Conservation (phyloP, 345 rosid species). For the Luvunga scandens region DNA sequence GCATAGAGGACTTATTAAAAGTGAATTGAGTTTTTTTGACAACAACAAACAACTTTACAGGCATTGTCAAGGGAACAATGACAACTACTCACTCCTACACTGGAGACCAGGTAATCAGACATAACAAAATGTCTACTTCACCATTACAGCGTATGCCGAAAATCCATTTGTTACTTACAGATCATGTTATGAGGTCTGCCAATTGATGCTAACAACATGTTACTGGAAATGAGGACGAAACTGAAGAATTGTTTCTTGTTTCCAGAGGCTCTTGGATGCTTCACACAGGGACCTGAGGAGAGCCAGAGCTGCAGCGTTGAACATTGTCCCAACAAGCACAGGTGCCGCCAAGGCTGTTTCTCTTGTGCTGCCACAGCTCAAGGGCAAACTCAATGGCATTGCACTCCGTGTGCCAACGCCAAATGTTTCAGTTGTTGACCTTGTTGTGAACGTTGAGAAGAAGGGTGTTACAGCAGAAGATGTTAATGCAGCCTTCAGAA, state of each 20-base stretch:
- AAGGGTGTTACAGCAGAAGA: slow-evolving; percentile 85
- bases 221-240: background rate
- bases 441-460: slow-evolving; percentile 81
- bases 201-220: background rate
- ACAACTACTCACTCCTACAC: slow-evolving; percentile 99
- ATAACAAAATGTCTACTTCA: background rate
- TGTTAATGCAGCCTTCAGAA: slow-evolving; percentile 89
- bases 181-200: background rate
- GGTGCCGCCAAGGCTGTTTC: slow-evolving; percentile 99
- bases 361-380: slow-evolving; percentile 88
- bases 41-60: slow-evolving; percentile 35
- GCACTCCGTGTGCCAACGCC: slow-evolving; percentile 99
- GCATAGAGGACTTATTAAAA: background rate
- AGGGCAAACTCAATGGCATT: slow-evolving; percentile 97
- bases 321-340: slow-evolving; percentile 97
- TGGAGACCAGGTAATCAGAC: slow-evolving; percentile 80
- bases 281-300: slow-evolving; percentile 97
- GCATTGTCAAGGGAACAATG: slow-evolving; percentile 98
- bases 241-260: background rate
- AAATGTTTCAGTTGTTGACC: slow-evolving; percentile 91
- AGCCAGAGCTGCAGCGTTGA: slow-evolving; percentile 96
- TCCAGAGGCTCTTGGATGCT: slow-evolving; percentile 94
- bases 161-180: background rate
- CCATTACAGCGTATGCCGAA: background rate
- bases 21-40: background rate